Evolutionary conservation across 2,329 filamentous ascomycete species (phyloP), one percentile per base, ranked within the genome.

Genomic region (Venturia nashicola): DNA sequence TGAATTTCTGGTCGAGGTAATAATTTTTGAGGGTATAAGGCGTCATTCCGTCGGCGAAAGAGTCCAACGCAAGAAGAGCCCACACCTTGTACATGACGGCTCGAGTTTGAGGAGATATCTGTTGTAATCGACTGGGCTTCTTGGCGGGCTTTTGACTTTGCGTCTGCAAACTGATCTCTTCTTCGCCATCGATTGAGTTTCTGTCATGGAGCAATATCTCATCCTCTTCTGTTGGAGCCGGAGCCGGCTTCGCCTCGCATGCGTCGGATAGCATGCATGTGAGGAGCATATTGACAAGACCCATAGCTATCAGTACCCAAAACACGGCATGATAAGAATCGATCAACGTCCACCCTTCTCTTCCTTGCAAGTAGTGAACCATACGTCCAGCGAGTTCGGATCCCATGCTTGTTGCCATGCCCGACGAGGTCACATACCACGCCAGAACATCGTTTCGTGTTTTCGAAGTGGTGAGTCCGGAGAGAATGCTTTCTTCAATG

Each of bases 31-130:
- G 68, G 12, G 74, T 73, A 68, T 74, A 75, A 18, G 74, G 83
- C 3, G 85, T 86, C 71, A 92, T 80, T 1, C 89, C 88, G 1
- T 86, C 87, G 0, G 86, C 63, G 64, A 91, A 82, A 0, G 85
- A 82, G 71, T 91, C 88, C 5, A 91, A 69, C 1, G 80, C 82
- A 68, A 91, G 87, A 1, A 93, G 76, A 11, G 87, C 73, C 70
- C 86, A 88, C 0, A 93, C 78, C 60, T 84, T 83, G 61, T 82
- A 71, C 7, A 89, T 76, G 36, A 86, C 78, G 0, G 74, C 69
- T 9, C 80, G 75, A 42, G 60, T 65, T 16, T n/a, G 84, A 71
- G 3, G 71, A 43, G 63, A 67, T 62, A 72, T 75, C 63, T 70
- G 73, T 69, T 51, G 66, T 66, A 60, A 20, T 2, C 62, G 61